Percentiles rank a stretch among this genome's conserved stretches.
Conservation (phyloP, 116 monocot genomes). For the Zostera marina region DNA sequence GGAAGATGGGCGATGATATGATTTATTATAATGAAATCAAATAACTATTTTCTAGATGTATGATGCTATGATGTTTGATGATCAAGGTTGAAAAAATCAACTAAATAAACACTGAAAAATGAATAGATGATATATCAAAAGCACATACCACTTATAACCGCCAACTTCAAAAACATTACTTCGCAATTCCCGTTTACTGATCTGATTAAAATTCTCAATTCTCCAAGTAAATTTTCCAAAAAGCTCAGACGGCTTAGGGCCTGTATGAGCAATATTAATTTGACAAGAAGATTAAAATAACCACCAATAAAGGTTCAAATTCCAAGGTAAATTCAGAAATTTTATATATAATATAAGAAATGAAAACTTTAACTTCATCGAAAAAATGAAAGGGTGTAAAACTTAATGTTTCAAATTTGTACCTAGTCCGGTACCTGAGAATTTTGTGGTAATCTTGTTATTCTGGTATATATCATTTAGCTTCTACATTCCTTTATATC, state of each 20-base stretch:
- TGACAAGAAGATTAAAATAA: not conserved
- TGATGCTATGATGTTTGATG: not conserved
- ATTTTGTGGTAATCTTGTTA: too few relatives aligned
- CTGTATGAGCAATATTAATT: constrained; percentile 21
- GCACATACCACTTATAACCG: constrained; percentile 83
- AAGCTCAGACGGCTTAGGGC: constrained; percentile 74
- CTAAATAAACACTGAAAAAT: not conserved
- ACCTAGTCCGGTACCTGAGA: too few relatives aligned
- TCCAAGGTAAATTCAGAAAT: not conserved
- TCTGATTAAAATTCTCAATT: constrained; percentile 76
- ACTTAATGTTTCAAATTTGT: too few relatives aligned
- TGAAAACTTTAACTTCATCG: too few relatives aligned
- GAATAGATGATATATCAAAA: not conserved
- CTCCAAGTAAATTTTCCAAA: constrained; percentile 91
- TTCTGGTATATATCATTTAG: not conserved
- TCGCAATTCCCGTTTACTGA: constrained; percentile 70
- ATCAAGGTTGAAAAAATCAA: not conserved
- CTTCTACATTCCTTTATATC: not conserved
- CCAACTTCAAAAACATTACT: constrained; percentile 92
- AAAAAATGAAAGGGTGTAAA: too few relatives aligned
- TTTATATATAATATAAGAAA: not conserved
- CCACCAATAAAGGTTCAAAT: not conserved
- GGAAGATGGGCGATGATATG: too few relatives aligned
- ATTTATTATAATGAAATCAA: too few relatives aligned
- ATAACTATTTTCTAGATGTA: not conserved